A percentile compares a stretch with the other conserved stretches of the same genome.
Evolutionary conservation across 2,329 filamentous ascomycete species (phyloP).

Genomic region (Ceratocystis colombiana): DNA sequence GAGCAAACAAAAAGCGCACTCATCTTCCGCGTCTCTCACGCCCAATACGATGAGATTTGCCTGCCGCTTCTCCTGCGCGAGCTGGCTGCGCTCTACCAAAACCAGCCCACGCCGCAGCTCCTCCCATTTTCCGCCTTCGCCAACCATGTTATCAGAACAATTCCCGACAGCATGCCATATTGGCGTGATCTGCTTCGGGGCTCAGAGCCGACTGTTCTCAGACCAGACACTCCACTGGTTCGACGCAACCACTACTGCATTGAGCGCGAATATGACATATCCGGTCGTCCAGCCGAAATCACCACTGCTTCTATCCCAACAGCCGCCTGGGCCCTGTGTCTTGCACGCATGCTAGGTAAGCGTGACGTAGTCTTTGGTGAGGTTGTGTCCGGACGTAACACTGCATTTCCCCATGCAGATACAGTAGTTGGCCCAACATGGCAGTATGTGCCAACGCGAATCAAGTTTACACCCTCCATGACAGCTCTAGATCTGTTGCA

Average conservation of each 20-base stretch:
- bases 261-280: slow-evolving; percentile 38
- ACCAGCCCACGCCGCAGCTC: slow-evolving; percentile 26
- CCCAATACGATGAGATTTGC: slow-evolving; percentile 60
- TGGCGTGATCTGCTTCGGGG: slow-evolving; percentile 50
- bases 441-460: slow-evolving; percentile 56
- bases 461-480: slow-evolving; percentile 43
- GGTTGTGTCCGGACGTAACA: slow-evolving; percentile 55
- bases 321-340: slow-evolving; percentile 54
- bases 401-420: slow-evolving; percentile 42
- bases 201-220: slow-evolving; percentile 40
- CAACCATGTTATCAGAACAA: slow-evolving; percentile 35
- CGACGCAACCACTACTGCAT: slow-evolving; percentile 36
- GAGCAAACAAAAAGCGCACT: slow-evolving; percentile 35
- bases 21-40: slow-evolving; percentile 54
- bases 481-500: slow-evolving; percentile 44
- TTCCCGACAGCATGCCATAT: slow-evolving; percentile 46
- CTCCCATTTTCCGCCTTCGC: slow-evolving; percentile 41
- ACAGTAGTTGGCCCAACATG: slow-evolving; percentile 54
- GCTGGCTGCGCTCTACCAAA: slow-evolving; percentile 42
- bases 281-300: slow-evolving; percentile 43
- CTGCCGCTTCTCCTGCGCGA: slow-evolving; percentile 52
- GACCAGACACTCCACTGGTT: slow-evolving; percentile 34
- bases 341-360: slow-evolving; percentile 44
- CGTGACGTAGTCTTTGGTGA: slow-evolving; percentile 56
- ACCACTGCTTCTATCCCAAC: slow-evolving; percentile 57